Conservation (phyloP, 2,329 filamentous ascomycete genomes). For the Tolypocladium nubicola region DNA sequence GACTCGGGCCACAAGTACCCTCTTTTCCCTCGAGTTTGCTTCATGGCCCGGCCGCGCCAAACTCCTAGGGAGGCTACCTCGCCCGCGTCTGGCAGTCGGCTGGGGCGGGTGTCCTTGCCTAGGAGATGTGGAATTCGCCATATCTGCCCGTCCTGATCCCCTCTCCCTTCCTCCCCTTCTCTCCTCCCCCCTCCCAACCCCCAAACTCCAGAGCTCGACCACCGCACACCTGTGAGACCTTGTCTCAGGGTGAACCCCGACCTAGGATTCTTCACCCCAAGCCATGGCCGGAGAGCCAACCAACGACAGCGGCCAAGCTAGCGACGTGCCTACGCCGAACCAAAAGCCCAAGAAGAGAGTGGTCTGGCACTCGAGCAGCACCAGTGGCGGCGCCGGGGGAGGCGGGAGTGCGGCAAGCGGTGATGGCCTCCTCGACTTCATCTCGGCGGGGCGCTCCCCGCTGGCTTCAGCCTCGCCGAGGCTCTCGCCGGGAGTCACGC, state of each 20-base stretch:
- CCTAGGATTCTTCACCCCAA: conserved; percentile 6
- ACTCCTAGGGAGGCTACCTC: background rate
- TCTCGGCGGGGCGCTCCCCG: conserved; percentile 1
- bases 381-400: conserved; percentile 7
- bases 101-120: background rate
- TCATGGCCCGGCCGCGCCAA: background rate
- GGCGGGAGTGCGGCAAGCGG: conserved; percentile 2
- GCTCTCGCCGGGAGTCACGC: conserved; percentile 11
- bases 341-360: conserved; percentile 30
- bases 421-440: conserved; percentile 4
- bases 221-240: conserved; percentile 9
- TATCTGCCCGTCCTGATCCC: background rate
- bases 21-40: background rate
- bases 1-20: background rate
- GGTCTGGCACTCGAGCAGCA: conserved; percentile 23
- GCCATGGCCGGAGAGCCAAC: conserved; percentile 12
- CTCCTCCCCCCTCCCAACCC: background rate
- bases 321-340: conserved; percentile 18
- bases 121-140: background rate
- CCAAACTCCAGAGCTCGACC: background rate
- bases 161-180: background rate
- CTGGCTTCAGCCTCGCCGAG: conserved; percentile 2
- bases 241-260: conserved; percentile 11
- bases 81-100: background rate
- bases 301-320: conserved; percentile 16